Evolutionary conservation across 2,329 filamentous ascomycete genomes (phyloP).

Genomic region (Hymenoscyphus salicellus): DNA sequence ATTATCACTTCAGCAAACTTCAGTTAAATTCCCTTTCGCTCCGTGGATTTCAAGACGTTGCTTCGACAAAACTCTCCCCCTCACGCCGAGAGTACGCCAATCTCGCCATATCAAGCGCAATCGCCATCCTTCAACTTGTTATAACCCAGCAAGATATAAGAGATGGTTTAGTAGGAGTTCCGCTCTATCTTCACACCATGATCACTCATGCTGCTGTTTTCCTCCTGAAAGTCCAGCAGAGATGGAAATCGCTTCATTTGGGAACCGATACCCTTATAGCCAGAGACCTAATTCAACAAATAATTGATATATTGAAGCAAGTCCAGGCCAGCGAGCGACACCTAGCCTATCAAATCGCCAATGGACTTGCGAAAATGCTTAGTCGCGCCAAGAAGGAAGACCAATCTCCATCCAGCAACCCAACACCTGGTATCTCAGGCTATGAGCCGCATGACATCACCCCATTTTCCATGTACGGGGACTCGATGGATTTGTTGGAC

Average conservation of each 20-base stretch:
- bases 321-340: conserved; percentile 38
- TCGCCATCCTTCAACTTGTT: conserved; percentile 35
- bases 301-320: conserved; percentile 34
- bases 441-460: background rate
- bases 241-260: conserved; percentile 37
- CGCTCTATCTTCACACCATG: conserved; percentile 40
- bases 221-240: conserved; percentile 38
- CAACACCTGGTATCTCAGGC: background rate
- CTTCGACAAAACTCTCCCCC: conserved; percentile 13
- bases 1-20: conserved; percentile 39
- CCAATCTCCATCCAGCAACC: background rate
- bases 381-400: conserved; percentile 12
- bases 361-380: conserved; percentile 39
- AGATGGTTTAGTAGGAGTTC: conserved; percentile 36
- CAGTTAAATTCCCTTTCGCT: conserved; percentile 38
- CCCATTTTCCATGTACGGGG: conserved; percentile 30
- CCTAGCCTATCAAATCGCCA: conserved; percentile 39
- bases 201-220: conserved; percentile 39
- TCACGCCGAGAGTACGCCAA: conserved; percentile 23
- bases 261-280: conserved; percentile 32
- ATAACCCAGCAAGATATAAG: conserved; percentile 38
- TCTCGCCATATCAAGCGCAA: conserved; percentile 26
- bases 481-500: conserved; percentile 22
- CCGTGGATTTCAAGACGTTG: conserved; percentile 21
- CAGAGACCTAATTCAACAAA: conserved; percentile 24